These are phyloP conservation scores for Colletotrichum plurivorum DNA, from an alignment of 2,329 filamentous ascomycete species.

Conservation along the genomic window DNA sequence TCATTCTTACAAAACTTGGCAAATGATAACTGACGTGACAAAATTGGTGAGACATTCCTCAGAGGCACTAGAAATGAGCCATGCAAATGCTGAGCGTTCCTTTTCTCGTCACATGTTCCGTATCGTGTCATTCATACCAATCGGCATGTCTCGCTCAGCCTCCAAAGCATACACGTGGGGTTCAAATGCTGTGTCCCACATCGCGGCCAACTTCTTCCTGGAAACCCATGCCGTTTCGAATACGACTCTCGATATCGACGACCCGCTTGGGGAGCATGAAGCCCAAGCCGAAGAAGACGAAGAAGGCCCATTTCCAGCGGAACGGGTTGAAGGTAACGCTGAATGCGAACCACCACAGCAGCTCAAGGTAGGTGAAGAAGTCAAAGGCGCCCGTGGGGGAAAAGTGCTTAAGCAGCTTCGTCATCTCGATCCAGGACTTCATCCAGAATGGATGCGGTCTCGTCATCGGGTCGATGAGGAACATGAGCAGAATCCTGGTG, in stretches of 20 bases:
- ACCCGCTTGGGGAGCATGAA: conserved; percentile 75
- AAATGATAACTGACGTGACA: neutral
- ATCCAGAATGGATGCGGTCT: conserved; percentile 81
- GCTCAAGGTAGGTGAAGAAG: conserved; percentile 90
- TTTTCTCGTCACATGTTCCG: conserved; percentile 6
- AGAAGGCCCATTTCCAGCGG: conserved; percentile 90
- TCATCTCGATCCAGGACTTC: conserved; percentile 91
- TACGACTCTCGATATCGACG: conserved; percentile 74
- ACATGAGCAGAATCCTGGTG: conserved; percentile 88
- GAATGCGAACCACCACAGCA: conserved; percentile 89
- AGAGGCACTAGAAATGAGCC: neutral
- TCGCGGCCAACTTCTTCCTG: conserved; percentile 46
- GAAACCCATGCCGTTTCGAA: conserved; percentile 68
- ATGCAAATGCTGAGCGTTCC: neutral
- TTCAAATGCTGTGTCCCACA: conserved; percentile 51
- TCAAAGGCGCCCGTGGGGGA: conserved; percentile 85
- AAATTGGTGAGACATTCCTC: neutral
- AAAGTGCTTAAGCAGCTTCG: conserved; percentile 76
- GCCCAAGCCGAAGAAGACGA: conserved; percentile 85
- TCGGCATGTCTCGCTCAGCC: neutral
- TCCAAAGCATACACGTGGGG: neutral
- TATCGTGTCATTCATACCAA: neutral
- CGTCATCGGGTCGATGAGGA: conserved; percentile 83
- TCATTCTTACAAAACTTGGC: neutral
- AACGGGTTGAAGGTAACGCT: conserved; percentile 86